Evolutionary conservation across 345 rosid species (phyloP), one percentile per base, ranked within the genome.

Genomic region (Raphanus sativus): DNA sequence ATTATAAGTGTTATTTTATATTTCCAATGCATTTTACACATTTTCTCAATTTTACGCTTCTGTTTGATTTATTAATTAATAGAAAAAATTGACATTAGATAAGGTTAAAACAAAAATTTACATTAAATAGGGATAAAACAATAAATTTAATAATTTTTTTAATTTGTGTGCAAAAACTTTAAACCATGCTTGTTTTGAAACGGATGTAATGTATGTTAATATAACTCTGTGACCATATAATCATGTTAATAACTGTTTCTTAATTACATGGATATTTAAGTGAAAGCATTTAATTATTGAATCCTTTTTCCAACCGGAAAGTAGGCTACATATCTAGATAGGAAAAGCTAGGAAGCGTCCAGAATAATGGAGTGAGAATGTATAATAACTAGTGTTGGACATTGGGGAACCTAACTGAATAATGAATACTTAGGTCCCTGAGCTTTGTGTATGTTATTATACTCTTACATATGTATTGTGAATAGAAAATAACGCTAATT

Each of bases 381-480:
- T 65, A 30, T 45, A 65, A 78, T 59, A 60, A 60, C 16, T 58
- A 16, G 42, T 78, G 81, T 72, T 78, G 81, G 81, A 24, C 69
- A 60, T 66, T 52, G 36, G 77, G 77, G 68, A 78, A 72, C 81
- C 81, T 78, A 78, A 72, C 55, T 59, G 32, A 78, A 78, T 78
- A 32, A 78, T 66, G 73, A 54, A 17, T 59, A 48, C 76, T 70
- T 78, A 58, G 52, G 60, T 25, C 33, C 25, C 36, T 65, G 65
- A 71, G 67, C 71, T 24, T 24, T 77, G 12, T 56, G 61, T 24
- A 56, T 56, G 6, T 1, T 21, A 56, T 3, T 21, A 56, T 8
- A 24, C 61, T 56, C 21, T 17, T 21, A 21, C 28, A 56, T 56
- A 56, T 12, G 62, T 24, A 24, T 56, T 10, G 30, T 56, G 62